Conservation (phyloP, 2,329 filamentous ascomycete species). For the Lachnellula cervina region DNA sequence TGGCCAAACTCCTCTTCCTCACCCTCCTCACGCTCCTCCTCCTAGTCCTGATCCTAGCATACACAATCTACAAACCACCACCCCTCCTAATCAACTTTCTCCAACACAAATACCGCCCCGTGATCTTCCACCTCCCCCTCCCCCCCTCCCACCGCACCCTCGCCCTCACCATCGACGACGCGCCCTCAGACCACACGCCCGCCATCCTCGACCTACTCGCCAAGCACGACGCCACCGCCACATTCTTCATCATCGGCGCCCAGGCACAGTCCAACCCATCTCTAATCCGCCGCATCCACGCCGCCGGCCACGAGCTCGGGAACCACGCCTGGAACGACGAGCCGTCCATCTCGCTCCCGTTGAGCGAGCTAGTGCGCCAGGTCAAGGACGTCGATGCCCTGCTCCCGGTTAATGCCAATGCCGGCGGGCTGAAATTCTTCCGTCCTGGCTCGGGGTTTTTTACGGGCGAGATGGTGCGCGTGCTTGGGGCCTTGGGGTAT, state of each 20-base stretch:
- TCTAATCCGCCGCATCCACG: conserved; percentile 53
- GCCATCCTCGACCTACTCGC: conserved; percentile 66
- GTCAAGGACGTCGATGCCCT: conserved; percentile 59
- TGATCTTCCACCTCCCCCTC: conserved; percentile 67
- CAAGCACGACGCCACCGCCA: conserved; percentile 64
- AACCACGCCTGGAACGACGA: conserved; percentile 92
- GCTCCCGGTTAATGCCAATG: conserved; percentile 49
- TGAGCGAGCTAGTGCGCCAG: conserved; percentile 56
- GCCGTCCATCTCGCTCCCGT: conserved; percentile 58
- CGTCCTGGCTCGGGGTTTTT: conserved; percentile 84
- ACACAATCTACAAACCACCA: conserved; percentile 78
- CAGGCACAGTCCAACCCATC: conserved; percentile 59
- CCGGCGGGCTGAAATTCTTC: conserved; percentile 59
- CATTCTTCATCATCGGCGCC: conserved; percentile 82
- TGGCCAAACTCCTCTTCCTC: conserved; percentile 18
- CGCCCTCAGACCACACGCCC: conserved; percentile 66
- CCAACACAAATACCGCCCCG: conserved; percentile 66
- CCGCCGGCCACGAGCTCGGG: conserved; percentile 64
- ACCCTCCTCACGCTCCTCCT: conserved; percentile 17
- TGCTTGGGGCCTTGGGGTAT: conserved; percentile 60
- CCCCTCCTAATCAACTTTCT: conserved; percentile 65
- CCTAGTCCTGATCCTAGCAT: conserved; percentile 43
- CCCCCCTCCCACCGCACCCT: conserved; percentile 57
- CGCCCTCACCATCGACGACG: conserved; percentile 84
- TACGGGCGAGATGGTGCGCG: conserved; percentile 60